Evolutionary conservation across 2,329 filamentous ascomycete species (phyloP).

Genomic region (Cladosporium colombiae): DNA sequence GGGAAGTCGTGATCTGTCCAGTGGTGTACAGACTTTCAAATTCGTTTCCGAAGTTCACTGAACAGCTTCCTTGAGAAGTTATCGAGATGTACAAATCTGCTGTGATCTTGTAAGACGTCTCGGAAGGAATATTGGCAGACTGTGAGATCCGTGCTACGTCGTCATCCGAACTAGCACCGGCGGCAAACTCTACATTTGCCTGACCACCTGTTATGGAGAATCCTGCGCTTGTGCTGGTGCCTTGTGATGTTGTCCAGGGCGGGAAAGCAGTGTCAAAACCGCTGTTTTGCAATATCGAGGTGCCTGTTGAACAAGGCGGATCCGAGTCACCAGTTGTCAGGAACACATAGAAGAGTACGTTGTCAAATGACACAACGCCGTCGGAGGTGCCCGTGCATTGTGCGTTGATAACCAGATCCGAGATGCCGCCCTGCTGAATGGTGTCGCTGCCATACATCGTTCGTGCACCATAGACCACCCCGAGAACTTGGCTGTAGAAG

Average conservation of each 20-base stretch:
- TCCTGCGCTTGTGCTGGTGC: not conserved
- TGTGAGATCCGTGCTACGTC: not conserved
- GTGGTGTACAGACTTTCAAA: constrained; percentile 9
- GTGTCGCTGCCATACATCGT: constrained; percentile 10
- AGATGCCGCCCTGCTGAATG: not conserved
- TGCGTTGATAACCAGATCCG: not conserved
- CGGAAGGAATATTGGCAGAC: not conserved
- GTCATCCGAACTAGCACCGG: not conserved
- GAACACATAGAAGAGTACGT: constrained; percentile 1
- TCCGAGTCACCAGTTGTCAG: not conserved
- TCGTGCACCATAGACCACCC: not conserved
- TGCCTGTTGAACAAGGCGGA: not conserved
- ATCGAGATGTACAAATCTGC: constrained; percentile 1
- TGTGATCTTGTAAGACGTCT: not conserved
- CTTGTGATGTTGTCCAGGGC: not conserved
- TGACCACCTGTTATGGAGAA: not conserved
- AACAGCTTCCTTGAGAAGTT: not conserved
- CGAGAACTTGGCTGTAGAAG: not conserved
- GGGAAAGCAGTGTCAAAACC: constrained; percentile 1
- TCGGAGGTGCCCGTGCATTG: not conserved
- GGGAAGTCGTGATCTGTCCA: constrained; percentile 1
- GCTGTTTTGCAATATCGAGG: constrained; percentile 1
- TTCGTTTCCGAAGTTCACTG: not conserved
- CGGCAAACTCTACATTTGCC: not conserved
- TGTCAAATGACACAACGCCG: not conserved